Evolutionary conservation across 2,329 filamentous ascomycete species (phyloP).

Genomic region (Lizonia empirigonia): DNA sequence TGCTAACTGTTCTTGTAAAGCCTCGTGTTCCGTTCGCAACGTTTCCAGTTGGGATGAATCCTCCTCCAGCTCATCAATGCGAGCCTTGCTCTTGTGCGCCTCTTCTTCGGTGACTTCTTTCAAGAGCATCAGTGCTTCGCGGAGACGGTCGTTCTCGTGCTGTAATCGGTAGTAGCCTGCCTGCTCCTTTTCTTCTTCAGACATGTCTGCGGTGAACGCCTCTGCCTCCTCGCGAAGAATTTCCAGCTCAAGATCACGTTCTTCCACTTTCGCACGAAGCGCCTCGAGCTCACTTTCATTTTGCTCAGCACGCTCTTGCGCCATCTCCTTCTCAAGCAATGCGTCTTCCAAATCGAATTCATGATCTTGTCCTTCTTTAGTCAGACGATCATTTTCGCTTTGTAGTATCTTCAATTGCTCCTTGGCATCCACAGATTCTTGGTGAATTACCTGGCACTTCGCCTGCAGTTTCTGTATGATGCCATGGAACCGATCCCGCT

Average conservation of each 20-base stretch:
- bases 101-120: conserved; percentile 87
- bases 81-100: conserved; percentile 72
- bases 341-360: conserved; percentile 86
- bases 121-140: conserved; percentile 81
- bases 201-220: conserved; percentile 83
- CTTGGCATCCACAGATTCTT: conserved; percentile 77
- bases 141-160: conserved; percentile 82
- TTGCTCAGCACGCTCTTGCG: conserved; percentile 87
- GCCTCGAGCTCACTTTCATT: conserved; percentile 80
- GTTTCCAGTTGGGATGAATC: conserved; percentile 41
- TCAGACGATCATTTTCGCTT: conserved; percentile 69
- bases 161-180: conserved; percentile 92
- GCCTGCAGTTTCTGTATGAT: conserved; percentile 90
- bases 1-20: conserved; percentile 73
- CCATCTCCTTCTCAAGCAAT: conserved; percentile 91
- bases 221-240: conserved; percentile 85
- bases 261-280: conserved; percentile 76
- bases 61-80: conserved; percentile 50
- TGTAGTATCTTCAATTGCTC: conserved; percentile 80
- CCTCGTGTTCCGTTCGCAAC: conserved; percentile 65
- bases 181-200: conserved; percentile 82
- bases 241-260: conserved; percentile 86
- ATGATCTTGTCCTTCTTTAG: conserved; percentile 79
- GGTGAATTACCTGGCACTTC: conserved; percentile 84
- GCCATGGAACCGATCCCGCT: conserved; percentile 77